phyloP scores from a whole-genome alignment of 495 filamentous ascomycete genomes.

The Oidiodendron maius region DNA sequence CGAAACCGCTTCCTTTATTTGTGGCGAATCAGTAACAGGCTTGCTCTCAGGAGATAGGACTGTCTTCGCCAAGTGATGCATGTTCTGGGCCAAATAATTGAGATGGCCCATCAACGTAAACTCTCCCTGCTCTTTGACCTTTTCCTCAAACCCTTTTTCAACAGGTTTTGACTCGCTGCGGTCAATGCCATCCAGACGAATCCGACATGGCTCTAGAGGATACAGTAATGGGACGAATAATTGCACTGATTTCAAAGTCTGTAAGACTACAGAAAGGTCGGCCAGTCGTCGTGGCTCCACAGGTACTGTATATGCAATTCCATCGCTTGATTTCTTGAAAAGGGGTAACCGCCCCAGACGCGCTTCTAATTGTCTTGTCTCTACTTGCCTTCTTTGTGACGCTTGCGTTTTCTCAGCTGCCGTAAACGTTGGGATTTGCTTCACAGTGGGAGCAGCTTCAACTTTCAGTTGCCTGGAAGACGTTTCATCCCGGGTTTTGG shows the following conservation, averaged over 20 bases:
- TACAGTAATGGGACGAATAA: constrained; percentile 70
- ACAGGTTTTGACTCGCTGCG: constrained; percentile 53
- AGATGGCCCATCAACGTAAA: constrained; percentile 66
- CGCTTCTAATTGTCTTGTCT: constrained; percentile 71
- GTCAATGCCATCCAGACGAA: constrained; percentile 60
- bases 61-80: constrained; percentile 61
- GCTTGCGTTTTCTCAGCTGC: constrained; percentile 54
- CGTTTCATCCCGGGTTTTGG: not conserved
- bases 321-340: constrained; percentile 68
- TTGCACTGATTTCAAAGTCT: constrained; percentile 56
- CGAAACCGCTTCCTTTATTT: not conserved
- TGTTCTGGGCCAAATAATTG: constrained; percentile 72
- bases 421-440: constrained; percentile 39
- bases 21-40: not conserved
- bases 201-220: constrained; percentile 60
- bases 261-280: constrained; percentile 57
- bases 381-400: constrained; percentile 54
- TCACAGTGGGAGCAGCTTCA: not conserved
- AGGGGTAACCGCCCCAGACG: constrained; percentile 63
- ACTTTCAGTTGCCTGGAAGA: not conserved
- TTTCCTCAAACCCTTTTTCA: constrained; percentile 59
- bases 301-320: constrained; percentile 64
- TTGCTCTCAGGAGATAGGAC: not conserved
- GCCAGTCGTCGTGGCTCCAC: constrained; percentile 59
- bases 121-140: constrained; percentile 48